Evolutionary conservation across 352 stramenopile species (phyloP).

Genomic region (Pythium plurisporium): DNA sequence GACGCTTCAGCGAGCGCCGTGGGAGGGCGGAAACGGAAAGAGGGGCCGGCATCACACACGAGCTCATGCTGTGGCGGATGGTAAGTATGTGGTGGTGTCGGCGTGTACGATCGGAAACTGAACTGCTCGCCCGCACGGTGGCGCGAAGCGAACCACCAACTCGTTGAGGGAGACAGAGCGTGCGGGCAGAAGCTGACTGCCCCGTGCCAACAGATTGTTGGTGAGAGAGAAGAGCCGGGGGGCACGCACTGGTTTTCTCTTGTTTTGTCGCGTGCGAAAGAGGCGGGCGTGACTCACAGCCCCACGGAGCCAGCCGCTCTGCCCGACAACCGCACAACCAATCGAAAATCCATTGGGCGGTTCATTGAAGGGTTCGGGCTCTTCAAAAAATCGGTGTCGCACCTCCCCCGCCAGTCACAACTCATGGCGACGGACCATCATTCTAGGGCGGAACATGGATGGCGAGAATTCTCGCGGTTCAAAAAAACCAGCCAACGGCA

Average conservation of each 20-base stretch:
- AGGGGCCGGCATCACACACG: slow-evolving; percentile 38
- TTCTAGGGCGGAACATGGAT: not conserved
- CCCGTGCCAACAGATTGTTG: slow-evolving; percentile 18
- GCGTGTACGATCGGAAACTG: slow-evolving; percentile 4
- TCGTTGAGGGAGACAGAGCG: not conserved
- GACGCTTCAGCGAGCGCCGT: slow-evolving; percentile 47
- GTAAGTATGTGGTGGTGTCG: not conserved
- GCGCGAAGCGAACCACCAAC: slow-evolving; percentile 9
- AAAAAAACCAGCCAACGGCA: not conserved
- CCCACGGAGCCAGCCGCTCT: not conserved
- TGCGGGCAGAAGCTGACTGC: too few relatives aligned
- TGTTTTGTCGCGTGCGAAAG: not conserved
- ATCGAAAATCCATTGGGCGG: slow-evolving; percentile 15
- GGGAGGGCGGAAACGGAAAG: slow-evolving; percentile 24
- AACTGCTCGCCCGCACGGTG: not conserved
- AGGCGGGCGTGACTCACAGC: too few relatives aligned
- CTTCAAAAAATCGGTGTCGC: slow-evolving; percentile 7
- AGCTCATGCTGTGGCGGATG: slow-evolving; percentile 42
- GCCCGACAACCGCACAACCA: slow-evolving; percentile 9
- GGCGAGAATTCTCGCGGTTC: too few relatives aligned
- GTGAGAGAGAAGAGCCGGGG: slow-evolving; percentile 15
- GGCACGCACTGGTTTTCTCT: slow-evolving; percentile 2
- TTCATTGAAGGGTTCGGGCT: slow-evolving; percentile 10
- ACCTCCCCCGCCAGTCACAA: not conserved
- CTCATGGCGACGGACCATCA: not conserved